These are phyloP conservation scores for Sporodiniella umbellata DNA, from an alignment of 371 early-diverging fungal genomes.

Conservation along the genomic window DNA sequence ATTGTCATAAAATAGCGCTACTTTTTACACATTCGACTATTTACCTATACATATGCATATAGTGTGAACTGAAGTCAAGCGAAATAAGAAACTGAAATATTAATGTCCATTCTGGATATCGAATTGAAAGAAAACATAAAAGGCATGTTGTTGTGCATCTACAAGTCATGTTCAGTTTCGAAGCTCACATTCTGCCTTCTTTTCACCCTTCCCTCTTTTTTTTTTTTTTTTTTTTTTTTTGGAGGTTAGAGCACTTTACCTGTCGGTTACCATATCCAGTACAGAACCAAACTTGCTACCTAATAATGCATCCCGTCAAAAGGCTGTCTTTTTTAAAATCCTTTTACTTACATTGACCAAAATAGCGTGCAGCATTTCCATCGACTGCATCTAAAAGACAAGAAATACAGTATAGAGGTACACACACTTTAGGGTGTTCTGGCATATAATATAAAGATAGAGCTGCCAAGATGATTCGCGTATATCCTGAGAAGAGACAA, in stretches of 20 bases:
- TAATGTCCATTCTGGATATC: conserved; percentile 68
- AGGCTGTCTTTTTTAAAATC: neutral
- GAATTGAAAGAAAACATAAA: conserved; percentile 75
- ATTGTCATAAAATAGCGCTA: neutral
- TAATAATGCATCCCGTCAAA: conserved; percentile 20
- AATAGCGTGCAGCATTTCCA: conserved; percentile 90
- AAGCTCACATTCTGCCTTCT: too few relatives aligned
- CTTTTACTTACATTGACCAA: conserved; percentile 75
- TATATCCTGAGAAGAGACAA: conserved; percentile 57
- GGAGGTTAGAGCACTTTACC: too few relatives aligned
- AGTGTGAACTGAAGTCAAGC: conserved; percentile 93
- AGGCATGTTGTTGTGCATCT: conserved; percentile 90
- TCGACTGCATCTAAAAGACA: conserved; percentile 94
- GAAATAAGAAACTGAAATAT: conserved; percentile 87
- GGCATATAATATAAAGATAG: conserved; percentile 76
- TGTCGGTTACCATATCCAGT: conserved; percentile 97
- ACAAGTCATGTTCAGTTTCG: neutral
- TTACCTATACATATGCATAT: conserved; percentile 97
- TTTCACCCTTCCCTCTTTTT: neutral
- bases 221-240: neutral
- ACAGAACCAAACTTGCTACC: conserved; percentile 94
- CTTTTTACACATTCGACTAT: too few relatives aligned
- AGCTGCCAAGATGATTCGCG: conserved; percentile 78
- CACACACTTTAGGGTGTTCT: conserved; percentile 64
- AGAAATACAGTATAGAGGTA: conserved; percentile 79